A percentile compares a stretch with the other conserved stretches of the same genome.
Evolutionary conservation across 345 rosid species (phyloP).

Genomic region (Xanthoceras sorbifolium): DNA sequence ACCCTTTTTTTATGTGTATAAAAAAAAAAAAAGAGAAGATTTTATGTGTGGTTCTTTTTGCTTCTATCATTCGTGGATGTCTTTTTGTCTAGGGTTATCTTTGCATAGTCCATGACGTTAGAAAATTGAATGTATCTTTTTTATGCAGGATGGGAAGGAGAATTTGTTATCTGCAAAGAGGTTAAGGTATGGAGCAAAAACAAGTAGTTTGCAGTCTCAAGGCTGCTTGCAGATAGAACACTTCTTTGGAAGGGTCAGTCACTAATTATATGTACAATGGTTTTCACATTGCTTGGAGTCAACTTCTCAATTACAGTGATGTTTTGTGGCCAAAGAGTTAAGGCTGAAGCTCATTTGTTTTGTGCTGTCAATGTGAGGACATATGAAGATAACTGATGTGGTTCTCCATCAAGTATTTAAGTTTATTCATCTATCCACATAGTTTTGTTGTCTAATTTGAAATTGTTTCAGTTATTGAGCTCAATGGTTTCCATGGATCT

Average conservation of each 20-base stretch:
- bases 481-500: background rate
- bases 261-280: conserved; percentile 24
- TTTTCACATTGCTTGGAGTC: background rate
- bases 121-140: background rate
- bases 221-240: conserved; percentile 85
- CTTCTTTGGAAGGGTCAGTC: conserved; percentile 65
- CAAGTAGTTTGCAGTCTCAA: conserved; percentile 51
- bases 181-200: conserved; percentile 50
- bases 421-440: background rate
- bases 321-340: background rate
- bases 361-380: background rate
- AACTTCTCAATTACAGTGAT: background rate
- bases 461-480: background rate
- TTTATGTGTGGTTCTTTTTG: background rate
- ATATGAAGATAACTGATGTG: background rate
- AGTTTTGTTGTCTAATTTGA: background rate
- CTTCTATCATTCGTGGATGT: background rate
- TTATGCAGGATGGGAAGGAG: conserved; percentile 51
- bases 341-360: background rate
- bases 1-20: background rate
- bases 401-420: no score
- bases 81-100: background rate
- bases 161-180: conserved; percentile 55
- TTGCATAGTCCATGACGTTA: background rate
- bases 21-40: background rate